Evolutionary conservation across 1,284 basidiomycete species (phyloP).

Genomic region (Sanguinoderma infundibulare): DNA sequence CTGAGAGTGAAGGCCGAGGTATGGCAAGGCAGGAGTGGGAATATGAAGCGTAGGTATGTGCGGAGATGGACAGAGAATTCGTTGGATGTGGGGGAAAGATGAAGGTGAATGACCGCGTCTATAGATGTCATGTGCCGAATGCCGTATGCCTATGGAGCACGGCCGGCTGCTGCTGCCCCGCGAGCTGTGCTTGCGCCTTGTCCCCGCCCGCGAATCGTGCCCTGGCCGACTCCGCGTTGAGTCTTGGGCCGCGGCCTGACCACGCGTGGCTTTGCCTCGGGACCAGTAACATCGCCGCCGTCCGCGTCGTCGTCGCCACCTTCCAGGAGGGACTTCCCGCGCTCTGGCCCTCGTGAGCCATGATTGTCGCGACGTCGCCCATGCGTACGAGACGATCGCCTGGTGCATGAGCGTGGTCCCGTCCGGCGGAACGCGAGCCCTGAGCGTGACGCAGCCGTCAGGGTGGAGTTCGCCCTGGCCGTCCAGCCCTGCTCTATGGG

Average conservation of each 20-base stretch:
- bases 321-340: conserved; percentile 11
- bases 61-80: background rate
- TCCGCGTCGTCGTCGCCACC: conserved; percentile 8
- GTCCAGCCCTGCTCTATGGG: too few species aligned
- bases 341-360: too few species aligned
- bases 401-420: too few species aligned
- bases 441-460: too few species aligned
- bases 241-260: conserved; percentile 17
- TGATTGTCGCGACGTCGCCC: too few species aligned
- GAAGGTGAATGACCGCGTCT: conserved; percentile 1
- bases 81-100: background rate
- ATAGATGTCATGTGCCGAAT: background rate
- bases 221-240: conserved; percentile 15
- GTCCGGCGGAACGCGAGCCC: too few species aligned
- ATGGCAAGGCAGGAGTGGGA: too few species aligned
- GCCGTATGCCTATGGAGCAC: conserved; percentile 1
- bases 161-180: background rate
- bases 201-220: conserved; percentile 17
- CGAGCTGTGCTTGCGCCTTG: background rate
- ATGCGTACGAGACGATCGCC: too few species aligned
- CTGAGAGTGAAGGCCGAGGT: background rate
- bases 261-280: conserved; percentile 19
- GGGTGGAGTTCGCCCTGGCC: too few species aligned
- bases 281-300: conserved; percentile 6
- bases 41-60: background rate